phyloP scores from a whole-genome alignment of 164 flowering plant genomes.

The Stephania cephalantha region DNA sequence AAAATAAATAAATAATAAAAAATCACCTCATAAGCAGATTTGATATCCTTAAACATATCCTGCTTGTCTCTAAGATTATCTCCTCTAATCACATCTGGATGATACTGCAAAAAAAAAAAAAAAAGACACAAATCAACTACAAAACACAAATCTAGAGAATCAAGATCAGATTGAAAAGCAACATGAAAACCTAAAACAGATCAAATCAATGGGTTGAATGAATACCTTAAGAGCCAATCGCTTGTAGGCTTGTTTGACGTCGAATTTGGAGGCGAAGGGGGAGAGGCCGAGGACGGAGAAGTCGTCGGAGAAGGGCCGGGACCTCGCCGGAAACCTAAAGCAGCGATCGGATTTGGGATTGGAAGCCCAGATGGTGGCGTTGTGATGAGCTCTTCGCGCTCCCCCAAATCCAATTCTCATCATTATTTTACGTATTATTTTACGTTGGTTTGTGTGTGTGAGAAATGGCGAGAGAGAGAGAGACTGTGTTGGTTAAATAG shows the following conservation, averaged over 20 bases:
- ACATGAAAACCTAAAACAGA: not conserved
- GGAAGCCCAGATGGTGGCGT: not conserved
- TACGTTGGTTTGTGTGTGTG: not conserved
- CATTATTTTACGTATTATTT: not conserved
- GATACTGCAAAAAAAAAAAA: constrained; percentile 21
- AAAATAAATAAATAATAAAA: not conserved
- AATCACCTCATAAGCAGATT: constrained; percentile 27
- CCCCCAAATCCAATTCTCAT: constrained; percentile 20
- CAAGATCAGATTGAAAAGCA: not conserved
- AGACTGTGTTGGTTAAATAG: too few species aligned
- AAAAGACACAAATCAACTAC: not conserved
- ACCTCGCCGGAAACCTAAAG: constrained; percentile 20
- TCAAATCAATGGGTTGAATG: too few species aligned
- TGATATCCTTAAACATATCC: constrained; percentile 22
- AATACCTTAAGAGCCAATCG: constrained; percentile 29
- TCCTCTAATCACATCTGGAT: constrained; percentile 27
- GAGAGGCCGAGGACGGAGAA: constrained; percentile 25
- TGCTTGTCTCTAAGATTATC: constrained; percentile 16
- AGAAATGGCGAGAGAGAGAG: not conserved
- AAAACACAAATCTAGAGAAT: not conserved
- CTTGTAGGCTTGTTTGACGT: constrained; percentile 32
- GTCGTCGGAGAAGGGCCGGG: constrained; percentile 14
- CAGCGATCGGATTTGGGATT: constrained; percentile 11
- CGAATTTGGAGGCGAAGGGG: constrained; percentile 28
- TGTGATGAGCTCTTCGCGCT: constrained; percentile 10